Base-by-base conservation (phyloP, 2,329 filamentous ascomycete species). In the Zarea fungicola region DNA sequence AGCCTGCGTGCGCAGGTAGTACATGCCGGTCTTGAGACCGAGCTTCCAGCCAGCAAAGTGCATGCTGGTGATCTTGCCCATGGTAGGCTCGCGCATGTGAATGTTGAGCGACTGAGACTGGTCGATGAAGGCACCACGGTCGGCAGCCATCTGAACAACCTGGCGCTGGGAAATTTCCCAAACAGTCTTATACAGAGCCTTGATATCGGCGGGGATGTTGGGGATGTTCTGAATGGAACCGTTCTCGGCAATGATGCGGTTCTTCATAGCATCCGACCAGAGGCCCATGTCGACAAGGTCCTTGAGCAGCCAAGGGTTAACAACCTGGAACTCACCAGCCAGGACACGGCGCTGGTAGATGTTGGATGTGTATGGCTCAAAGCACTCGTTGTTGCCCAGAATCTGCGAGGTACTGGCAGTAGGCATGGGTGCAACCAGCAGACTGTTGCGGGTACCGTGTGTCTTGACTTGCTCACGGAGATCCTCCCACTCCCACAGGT, bases 201-300 rank as follows among this genome's bases (percentile, higher is more conserved):
- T 99, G 77, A 95, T 87, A 60, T 99, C 93, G 26, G 87, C 82
- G 13, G 93, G 92, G 55, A 99, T 96, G 72, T 95, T 97, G 65
- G 92, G 88, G 55, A 99, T 92, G 70, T 93, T 92, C 71, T 97
- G 93, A 49, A 99, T 87, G 18, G 92, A 97, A 57, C 93, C 93
- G 58, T 89, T 89, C 54, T 96, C 92, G 50, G 93, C 87, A 63
- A 99, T 99, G 78, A 99, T 99, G 61, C 93, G 90, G 78, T 99
- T 99, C 85, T 99, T 99, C 93, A 99, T 99, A 75, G 90, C 89
- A 72, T 99, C 92, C 41, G 92, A 96, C 93, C 93, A 99, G 37
- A 99, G 79, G 53, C 93, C 93, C 75, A 96, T 88, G 65, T 99
- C 93, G 58, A 99, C 93, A 25, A 99, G 83, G 62, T 99, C 93